Conservation (phyloP, 306 rosid genomes). For the Calophaca sinica region DNA sequence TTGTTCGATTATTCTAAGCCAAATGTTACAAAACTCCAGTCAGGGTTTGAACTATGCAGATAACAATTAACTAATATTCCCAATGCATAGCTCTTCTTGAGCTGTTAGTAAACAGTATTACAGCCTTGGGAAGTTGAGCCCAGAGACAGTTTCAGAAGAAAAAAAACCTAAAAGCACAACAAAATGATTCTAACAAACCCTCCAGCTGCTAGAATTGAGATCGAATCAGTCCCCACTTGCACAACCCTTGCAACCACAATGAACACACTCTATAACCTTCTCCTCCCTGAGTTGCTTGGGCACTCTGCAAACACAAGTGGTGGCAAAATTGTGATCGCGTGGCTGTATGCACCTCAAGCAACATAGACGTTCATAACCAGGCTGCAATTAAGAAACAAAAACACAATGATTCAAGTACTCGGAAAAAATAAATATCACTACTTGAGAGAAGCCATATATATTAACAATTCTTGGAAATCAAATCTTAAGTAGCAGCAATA, state of each 20-base stretch:
- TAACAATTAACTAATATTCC: background rate
- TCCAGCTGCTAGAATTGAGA: background rate
- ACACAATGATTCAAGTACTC: slow-evolving; percentile 3
- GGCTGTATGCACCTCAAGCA: slow-evolving; percentile 95
- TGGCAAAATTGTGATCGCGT: slow-evolving; percentile 88
- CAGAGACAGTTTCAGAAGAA: slow-evolving; percentile 6
- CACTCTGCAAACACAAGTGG: slow-evolving; percentile 90
- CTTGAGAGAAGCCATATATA: background rate
- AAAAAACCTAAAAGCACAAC: background rate
- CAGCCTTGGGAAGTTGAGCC: slow-evolving; percentile 13
- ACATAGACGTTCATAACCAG: slow-evolving; percentile 90
- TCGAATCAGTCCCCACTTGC: slow-evolving; percentile 81
- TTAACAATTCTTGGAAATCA: background rate
- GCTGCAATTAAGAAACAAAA: slow-evolving; percentile 57
- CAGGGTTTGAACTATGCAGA: slow-evolving; percentile 1
- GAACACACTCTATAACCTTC: slow-evolving; percentile 89
- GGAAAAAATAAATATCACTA: background rate
- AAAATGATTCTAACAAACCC: slow-evolving; percentile 26
- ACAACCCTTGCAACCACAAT: slow-evolving; percentile 89
- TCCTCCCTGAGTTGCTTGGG: slow-evolving; percentile 90
- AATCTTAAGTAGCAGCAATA: background rate
- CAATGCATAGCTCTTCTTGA: background rate
- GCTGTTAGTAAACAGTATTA: background rate
- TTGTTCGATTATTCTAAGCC: background rate
- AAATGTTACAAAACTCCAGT: slow-evolving; percentile 17